phyloP scores from a whole-genome alignment of 1,284 basidiomycete genomes.

The Melampsora larici-populina region DNA sequence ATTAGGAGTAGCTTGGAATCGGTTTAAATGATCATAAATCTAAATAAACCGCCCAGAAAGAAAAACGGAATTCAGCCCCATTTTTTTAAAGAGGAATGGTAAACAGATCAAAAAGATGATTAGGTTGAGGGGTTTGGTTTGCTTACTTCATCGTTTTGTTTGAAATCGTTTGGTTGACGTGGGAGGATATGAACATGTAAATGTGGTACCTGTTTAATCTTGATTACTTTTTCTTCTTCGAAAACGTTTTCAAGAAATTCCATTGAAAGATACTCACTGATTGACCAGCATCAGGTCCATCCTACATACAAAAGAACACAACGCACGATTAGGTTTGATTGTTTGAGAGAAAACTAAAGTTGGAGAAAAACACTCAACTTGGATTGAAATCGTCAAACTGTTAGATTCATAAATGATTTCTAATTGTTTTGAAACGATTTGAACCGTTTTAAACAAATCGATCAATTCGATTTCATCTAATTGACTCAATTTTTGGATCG shows the following conservation, averaged over 20 bases:
- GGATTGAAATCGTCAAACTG: conserved; percentile 50
- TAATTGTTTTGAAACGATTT: conserved; percentile 47
- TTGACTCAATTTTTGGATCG: conserved; percentile 48
- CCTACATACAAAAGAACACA: not conserved
- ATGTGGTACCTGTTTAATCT: conserved; percentile 50
- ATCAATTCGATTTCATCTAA: conserved; percentile 46
- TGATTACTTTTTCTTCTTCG: not conserved
- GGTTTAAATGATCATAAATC: conserved; percentile 42
- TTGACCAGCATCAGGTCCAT: conserved; percentile 38
- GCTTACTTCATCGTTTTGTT: conserved; percentile 51
- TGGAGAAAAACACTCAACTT: conserved; percentile 48
- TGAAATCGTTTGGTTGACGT: conserved; percentile 49
- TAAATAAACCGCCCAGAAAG: too few relatives aligned
- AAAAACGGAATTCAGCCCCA: too few relatives aligned
- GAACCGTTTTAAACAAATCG: conserved; percentile 49
- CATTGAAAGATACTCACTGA: conserved; percentile 15
- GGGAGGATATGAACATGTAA: conserved; percentile 53
- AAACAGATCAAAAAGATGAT: not conserved
- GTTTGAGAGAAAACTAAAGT: too few relatives aligned
- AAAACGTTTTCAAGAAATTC: not conserved
- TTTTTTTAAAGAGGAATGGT: too few relatives aligned
- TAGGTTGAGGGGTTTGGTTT: not conserved
- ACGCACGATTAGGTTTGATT: not conserved
- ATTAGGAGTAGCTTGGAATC: conserved; percentile 5
- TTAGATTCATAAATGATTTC: conserved; percentile 49